Percentiles rank a stretch among this genome's conserved stretches.
These are phyloP conservation scores for Quercus lobata DNA, from an alignment of 331 rosid species.

Conservation along the genomic window DNA sequence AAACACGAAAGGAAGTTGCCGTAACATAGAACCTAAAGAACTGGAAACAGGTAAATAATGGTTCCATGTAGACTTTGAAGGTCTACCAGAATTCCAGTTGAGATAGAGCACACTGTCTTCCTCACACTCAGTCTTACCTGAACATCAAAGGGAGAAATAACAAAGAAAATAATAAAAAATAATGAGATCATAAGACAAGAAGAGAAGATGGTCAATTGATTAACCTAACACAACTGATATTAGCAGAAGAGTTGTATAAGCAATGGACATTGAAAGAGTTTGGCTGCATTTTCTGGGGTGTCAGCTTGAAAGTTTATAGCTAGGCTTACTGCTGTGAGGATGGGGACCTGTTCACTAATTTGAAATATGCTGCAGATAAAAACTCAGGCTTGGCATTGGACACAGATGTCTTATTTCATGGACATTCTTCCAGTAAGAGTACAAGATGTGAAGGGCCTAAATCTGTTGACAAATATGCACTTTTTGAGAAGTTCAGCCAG, in stretches of 20 bases:
- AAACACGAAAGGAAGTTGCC: slow-evolving; percentile 12
- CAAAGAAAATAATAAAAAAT: background rate
- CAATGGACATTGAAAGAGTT: slow-evolving; percentile 4
- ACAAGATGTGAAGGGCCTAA: slow-evolving; percentile 30
- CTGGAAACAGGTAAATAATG: slow-evolving; percentile 39
- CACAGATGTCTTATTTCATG: slow-evolving; percentile 17
- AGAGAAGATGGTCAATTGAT: slow-evolving; percentile 4
- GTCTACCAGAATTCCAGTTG: background rate
- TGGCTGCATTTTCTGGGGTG: background rate
- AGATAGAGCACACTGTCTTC: slow-evolving; percentile 2
- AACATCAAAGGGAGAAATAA: slow-evolving; percentile 1
- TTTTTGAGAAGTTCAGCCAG: slow-evolving; percentile 55
- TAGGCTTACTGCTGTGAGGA: background rate
- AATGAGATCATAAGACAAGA: background rate
- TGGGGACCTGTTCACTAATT: slow-evolving; percentile 9
- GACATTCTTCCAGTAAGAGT: slow-evolving; percentile 25
- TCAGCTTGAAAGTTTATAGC: background rate
- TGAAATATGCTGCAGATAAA: slow-evolving; percentile 38
- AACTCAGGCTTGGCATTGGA: slow-evolving; percentile 21
- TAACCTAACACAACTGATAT: background rate
- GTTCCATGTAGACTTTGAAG: background rate
- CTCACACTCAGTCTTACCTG: slow-evolving; percentile 5
- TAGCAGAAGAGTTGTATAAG: background rate
- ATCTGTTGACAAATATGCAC: slow-evolving; percentile 29
- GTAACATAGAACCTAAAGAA: slow-evolving; percentile 11